These are phyloP conservation scores for Capronia epimyces DNA, from an alignment of 2,329 filamentous ascomycete genomes.

Conservation along the genomic window DNA sequence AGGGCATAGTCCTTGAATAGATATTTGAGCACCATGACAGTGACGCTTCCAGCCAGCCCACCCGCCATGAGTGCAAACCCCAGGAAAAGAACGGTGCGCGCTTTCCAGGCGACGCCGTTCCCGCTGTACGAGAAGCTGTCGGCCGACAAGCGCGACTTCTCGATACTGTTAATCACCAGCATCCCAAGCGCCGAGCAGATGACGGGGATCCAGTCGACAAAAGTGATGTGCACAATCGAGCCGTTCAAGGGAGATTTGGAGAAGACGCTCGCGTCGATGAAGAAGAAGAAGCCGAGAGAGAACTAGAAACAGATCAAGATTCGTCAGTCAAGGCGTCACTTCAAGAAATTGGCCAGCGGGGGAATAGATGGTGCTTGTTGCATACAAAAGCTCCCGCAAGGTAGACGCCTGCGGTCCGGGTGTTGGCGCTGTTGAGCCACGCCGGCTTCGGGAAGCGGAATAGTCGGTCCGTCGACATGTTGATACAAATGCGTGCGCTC, in stretches of 20 bases:
- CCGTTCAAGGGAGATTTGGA: slow-evolving; percentile 59
- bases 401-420: slow-evolving; percentile 62
- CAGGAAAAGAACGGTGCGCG: slow-evolving; percentile 61
- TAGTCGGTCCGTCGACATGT: slow-evolving; percentile 44
- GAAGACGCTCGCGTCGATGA: slow-evolving; percentile 61
- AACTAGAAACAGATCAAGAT: slow-evolving; percentile 45
- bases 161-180: slow-evolving; percentile 67
- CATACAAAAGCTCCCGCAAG: slow-evolving; percentile 58
- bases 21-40: slow-evolving; percentile 64
- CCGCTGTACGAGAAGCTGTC: slow-evolving; percentile 62
- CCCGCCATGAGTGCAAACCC: slow-evolving; percentile 65
- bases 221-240: slow-evolving; percentile 59
- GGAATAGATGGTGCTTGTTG: background rate
- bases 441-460: slow-evolving; percentile 63
- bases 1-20: slow-evolving; percentile 55
- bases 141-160: slow-evolving; percentile 59
- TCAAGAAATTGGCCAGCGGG: background rate
- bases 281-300: slow-evolving; percentile 63
- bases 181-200: slow-evolving; percentile 66
- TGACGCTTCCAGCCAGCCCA: slow-evolving; percentile 61
- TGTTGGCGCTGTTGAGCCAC: slow-evolving; percentile 61
- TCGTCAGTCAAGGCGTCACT: background rate
- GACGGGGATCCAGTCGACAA: slow-evolving; percentile 66
- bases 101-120: slow-evolving; percentile 65
- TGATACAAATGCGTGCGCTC: background rate